A percentile compares a stretch with the other conserved stretches of the same genome.
These are phyloP conservation scores for Trifolium fragiferum DNA, from an alignment of 306 rosid genomes.

Conservation along the genomic window DNA sequence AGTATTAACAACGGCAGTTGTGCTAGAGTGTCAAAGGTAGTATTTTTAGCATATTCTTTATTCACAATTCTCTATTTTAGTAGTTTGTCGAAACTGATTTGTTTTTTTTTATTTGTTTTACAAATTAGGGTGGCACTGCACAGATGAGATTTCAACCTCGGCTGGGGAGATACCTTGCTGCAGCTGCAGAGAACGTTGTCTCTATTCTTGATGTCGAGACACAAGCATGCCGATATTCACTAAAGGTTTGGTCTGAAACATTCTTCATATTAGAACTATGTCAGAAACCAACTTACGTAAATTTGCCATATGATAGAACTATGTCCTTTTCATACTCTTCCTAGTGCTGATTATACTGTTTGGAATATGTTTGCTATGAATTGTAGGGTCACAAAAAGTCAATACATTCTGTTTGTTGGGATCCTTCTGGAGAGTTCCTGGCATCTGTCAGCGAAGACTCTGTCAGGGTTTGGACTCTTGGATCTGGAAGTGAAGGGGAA, in stretches of 20 bases:
- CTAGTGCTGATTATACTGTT: constrained; percentile 32
- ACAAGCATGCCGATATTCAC: constrained; percentile 67
- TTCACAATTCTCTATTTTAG: neutral
- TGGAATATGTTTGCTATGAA: constrained; percentile 46
- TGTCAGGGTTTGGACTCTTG: constrained; percentile 91
- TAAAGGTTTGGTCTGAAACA: constrained; percentile 56
- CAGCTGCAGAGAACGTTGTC: constrained; percentile 86
- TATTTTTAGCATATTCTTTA: constrained; percentile 4
- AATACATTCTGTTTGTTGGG: constrained; percentile 87
- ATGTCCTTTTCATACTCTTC: constrained; percentile 2
- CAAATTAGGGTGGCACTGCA: constrained; percentile 79
- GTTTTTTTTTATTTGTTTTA: constrained; percentile 1
- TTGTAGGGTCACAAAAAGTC: constrained; percentile 84
- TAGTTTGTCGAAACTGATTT: constrained; percentile 2
- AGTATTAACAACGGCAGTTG: constrained; percentile 87
- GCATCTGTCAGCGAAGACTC: constrained; percentile 98
- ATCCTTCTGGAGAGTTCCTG: constrained; percentile 84
- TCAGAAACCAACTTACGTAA: neutral
- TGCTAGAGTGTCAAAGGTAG: constrained; percentile 73
- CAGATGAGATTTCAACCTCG: constrained; percentile 97
- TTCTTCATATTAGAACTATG: neutral
- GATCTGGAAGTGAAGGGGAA: constrained; percentile 83
- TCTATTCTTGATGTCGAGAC: constrained; percentile 94
- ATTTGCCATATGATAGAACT: too few relatives aligned
- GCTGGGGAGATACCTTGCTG: constrained; percentile 83